Conservation (phyloP, 257 asterid genomes). For the Fraxinus excelsior region DNA sequence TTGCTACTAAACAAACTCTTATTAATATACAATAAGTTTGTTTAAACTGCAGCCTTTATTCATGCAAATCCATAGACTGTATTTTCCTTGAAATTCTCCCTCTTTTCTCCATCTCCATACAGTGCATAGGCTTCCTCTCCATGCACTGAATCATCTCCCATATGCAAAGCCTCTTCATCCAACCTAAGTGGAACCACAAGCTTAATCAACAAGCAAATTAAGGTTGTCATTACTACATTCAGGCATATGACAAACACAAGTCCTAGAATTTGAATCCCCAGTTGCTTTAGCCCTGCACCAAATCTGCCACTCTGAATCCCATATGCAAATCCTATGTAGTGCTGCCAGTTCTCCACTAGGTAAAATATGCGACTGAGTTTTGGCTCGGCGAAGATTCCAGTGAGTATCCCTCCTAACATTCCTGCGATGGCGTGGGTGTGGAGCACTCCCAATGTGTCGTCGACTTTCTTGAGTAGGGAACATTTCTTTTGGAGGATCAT, state of each 20-base stretch:
- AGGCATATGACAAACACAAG: constrained; percentile 39
- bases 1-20: too few species aligned
- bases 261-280: constrained; percentile 60
- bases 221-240: constrained; percentile 56
- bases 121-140: constrained; percentile 80
- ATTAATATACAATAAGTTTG: too few species aligned
- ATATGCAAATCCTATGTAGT: constrained; percentile 60
- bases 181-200: constrained; percentile 51
- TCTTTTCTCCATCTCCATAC: constrained; percentile 79
- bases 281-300: constrained; percentile 55
- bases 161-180: constrained; percentile 48
- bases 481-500: constrained; percentile 77
- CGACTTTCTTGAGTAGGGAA: constrained; percentile 53
- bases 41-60: too few species aligned
- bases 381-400: constrained; percentile 70
- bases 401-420: constrained; percentile 65
- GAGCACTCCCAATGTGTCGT: constrained; percentile 78
- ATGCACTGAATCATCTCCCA: constrained; percentile 69
- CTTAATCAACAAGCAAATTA: constrained; percentile 58
- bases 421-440: constrained; percentile 88
- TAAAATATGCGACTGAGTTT: constrained; percentile 51
- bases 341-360: constrained; percentile 30
- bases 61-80: constrained; percentile 27
- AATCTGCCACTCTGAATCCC: constrained; percentile 46
- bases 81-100: constrained; percentile 43